phyloP scores from a whole-genome alignment of 2,329 filamentous ascomycete species.

The Microcyclosporella mali region DNA sequence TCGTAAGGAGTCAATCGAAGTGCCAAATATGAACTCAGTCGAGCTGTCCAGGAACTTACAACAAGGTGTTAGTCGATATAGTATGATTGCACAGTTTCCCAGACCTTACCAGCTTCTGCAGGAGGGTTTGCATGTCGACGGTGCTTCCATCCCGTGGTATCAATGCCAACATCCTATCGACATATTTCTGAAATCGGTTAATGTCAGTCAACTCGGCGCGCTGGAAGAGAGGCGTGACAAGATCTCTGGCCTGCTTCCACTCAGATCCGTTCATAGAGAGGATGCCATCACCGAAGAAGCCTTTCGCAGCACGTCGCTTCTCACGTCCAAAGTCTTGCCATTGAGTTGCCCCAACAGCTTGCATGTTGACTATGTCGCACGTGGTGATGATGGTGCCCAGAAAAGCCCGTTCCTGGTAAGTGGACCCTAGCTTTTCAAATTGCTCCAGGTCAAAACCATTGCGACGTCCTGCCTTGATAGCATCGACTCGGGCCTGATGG shows the following conservation, averaged over 20 bases:
- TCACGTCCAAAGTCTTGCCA: constrained; percentile 3
- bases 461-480: background rate
- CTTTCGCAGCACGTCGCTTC: constrained; percentile 1
- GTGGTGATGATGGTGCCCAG: constrained; percentile 1
- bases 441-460: constrained; percentile 2
- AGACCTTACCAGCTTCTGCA: constrained; percentile 3
- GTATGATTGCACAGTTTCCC: background rate
- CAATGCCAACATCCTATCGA: constrained; percentile 1
- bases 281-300: constrained; percentile 2
- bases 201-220: constrained; percentile 3
- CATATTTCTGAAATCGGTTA: background rate
- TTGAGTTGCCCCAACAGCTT: constrained; percentile 4
- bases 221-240: constrained; percentile 1
- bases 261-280: constrained; percentile 1
- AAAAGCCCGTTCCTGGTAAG: constrained; percentile 1
- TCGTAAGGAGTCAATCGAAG: background rate
- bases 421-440: constrained; percentile 1
- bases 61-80: background rate
- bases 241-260: constrained; percentile 1
- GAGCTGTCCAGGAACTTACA: constrained; percentile 3
- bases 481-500: background rate
- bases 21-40: constrained; percentile 4
- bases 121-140: background rate
- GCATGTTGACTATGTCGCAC: background rate
- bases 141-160: constrained; percentile 1